Conservation (phyloP, 148 eudicot genomes). For the Cornus kousa region DNA sequence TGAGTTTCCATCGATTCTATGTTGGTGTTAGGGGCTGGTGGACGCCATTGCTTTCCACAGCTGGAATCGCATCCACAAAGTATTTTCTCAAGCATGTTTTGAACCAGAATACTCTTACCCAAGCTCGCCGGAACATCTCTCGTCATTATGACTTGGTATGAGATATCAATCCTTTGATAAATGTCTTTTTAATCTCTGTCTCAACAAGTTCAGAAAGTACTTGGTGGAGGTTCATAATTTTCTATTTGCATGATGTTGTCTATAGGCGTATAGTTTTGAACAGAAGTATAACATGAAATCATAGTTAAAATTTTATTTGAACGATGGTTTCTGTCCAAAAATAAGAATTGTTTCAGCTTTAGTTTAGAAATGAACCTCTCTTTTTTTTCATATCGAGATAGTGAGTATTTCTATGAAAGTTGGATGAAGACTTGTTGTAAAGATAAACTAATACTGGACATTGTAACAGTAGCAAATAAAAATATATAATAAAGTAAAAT, state of each 20-base stretch:
- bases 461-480: too few relatives aligned
- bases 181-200: not conserved
- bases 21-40: constrained; percentile 84
- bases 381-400: too few relatives aligned
- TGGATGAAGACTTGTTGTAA: too few relatives aligned
- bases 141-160: constrained; percentile 93
- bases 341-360: not conserved
- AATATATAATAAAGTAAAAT: too few relatives aligned
- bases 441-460: too few relatives aligned
- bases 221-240: not conserved
- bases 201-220: not conserved
- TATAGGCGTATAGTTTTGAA: not conserved
- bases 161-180: not conserved
- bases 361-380: not conserved
- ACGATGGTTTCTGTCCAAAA: not conserved
- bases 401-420: too few relatives aligned
- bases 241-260: not conserved
- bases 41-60: constrained; percentile 84
- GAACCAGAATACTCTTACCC: constrained; percentile 70
- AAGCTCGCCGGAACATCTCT: constrained; percentile 92
- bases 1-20: not conserved
- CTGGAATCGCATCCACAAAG: constrained; percentile 84
- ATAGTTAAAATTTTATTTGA: not conserved
- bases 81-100: constrained; percentile 82
- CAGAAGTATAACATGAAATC: not conserved